These are phyloP conservation scores for Leucosporidium yakuticum DNA, from an alignment of 768 basidiomycete species.

Conservation along the genomic window DNA sequence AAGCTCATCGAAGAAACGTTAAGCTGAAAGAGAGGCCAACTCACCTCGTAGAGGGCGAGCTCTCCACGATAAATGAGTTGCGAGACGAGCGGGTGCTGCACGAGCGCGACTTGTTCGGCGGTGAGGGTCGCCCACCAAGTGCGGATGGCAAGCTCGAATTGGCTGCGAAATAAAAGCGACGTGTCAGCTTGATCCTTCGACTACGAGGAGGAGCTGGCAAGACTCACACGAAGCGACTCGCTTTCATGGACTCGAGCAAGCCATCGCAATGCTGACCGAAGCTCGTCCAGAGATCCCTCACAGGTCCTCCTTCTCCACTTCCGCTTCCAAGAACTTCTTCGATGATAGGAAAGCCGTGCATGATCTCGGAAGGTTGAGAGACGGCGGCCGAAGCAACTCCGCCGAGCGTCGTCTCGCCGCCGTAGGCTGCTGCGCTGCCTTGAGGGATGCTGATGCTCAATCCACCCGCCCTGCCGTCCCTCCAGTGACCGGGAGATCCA, in stretches of 20 bases:
- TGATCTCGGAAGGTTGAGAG: slow-evolving; percentile 61
- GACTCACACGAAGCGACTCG: slow-evolving; percentile 4
- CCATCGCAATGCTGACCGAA: background rate
- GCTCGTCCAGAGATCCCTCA: background rate
- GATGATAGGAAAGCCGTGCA: slow-evolving; percentile 75
- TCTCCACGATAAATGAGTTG: slow-evolving; percentile 84
- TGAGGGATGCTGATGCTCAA: slow-evolving; percentile 48
- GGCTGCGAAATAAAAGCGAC: slow-evolving; percentile 61
- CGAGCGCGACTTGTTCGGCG: slow-evolving; percentile 74
- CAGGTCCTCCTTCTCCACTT: background rate
- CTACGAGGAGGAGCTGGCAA: too few species aligned
- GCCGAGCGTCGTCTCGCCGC: slow-evolving; percentile 45
- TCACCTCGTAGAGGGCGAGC: slow-evolving; percentile 81
- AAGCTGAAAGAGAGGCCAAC: slow-evolving; percentile 40
- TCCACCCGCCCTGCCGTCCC: background rate
- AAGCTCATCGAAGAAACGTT: background rate
- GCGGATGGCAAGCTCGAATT: slow-evolving; percentile 79
- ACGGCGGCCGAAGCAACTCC: slow-evolving; percentile 50
- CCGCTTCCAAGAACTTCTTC: slow-evolving; percentile 63
- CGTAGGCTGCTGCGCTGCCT: slow-evolving; percentile 53
- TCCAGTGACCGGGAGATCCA: background rate
- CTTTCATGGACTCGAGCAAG: background rate
- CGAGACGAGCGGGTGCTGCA: slow-evolving; percentile 80
- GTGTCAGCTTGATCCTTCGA: background rate
- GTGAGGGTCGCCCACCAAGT: slow-evolving; percentile 74